Conservation (phyloP, 1,284 basidiomycete species). For the Marasmius tenuissimus region DNA sequence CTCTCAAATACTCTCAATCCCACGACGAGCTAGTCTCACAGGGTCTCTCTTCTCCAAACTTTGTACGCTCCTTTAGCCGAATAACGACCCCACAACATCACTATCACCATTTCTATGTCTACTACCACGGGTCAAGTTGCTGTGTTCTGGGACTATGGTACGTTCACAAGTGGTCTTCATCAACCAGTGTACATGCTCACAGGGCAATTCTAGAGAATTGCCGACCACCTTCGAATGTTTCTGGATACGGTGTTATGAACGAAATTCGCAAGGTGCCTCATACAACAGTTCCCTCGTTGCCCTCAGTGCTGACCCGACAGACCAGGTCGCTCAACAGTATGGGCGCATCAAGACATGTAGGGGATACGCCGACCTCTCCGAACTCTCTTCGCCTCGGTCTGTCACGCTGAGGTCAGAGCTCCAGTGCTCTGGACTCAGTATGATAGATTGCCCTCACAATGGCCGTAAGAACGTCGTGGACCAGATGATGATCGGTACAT, state of each 20-base stretch:
- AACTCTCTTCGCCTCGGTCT: conserved; percentile 31
- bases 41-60: too few relatives aligned
- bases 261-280: conserved; percentile 25
- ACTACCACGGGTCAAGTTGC: conserved; percentile 17
- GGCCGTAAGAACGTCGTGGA: conserved; percentile 54
- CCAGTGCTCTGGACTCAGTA: conserved; percentile 58
- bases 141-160: conserved; percentile 36
- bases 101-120: conserved; percentile 13
- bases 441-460: conserved; percentile 59
- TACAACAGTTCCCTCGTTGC: too few relatives aligned
- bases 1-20: too few relatives aligned
- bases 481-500: conserved; percentile 49
- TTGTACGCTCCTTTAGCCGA: background rate
- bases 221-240: conserved; percentile 36
- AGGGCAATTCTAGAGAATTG: conserved; percentile 45
- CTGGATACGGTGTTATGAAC: conserved; percentile 32
- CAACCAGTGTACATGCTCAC: background rate
- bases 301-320: too few relatives aligned
- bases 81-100: background rate
- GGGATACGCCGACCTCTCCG: conserved; percentile 42
- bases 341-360: conserved; percentile 36
- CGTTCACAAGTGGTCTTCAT: background rate
- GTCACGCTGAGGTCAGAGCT: conserved; percentile 51
- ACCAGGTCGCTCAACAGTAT: conserved; percentile 22
- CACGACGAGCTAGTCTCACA: too few relatives aligned